phyloP scores from a whole-genome alignment of 2,329 filamentous ascomycete species.

The Ramichloridium luteum region DNA sequence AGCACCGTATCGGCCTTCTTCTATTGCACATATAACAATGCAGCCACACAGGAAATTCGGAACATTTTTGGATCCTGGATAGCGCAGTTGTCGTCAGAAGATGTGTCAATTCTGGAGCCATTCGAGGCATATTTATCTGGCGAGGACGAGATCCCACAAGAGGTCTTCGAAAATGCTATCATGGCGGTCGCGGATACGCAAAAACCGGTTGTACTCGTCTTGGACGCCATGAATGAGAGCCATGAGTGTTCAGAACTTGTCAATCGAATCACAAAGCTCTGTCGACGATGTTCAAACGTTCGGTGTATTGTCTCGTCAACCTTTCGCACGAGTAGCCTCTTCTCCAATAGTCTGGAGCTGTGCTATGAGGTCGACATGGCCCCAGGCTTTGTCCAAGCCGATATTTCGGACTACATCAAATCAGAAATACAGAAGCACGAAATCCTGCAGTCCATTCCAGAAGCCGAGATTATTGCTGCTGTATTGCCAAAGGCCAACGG shows the following conservation, averaged over 20 bases:
- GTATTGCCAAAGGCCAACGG: slow-evolving; percentile 1
- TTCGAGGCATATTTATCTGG: not conserved
- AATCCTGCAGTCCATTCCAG: too few species aligned
- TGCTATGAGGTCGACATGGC: too few species aligned
- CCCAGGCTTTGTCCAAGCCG: too few species aligned
- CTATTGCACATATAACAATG: too few species aligned
- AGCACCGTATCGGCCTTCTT: too few species aligned
- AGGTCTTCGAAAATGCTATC: not conserved
- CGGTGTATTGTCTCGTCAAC: too few species aligned
- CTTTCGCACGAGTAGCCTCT: too few species aligned
- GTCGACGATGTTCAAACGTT: not conserved
- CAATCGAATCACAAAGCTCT: not conserved
- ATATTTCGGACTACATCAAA: too few species aligned
- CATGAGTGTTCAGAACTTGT: not conserved
- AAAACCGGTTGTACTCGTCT: not conserved
- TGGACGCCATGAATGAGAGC: slow-evolving; percentile 1
- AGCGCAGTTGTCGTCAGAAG: not conserved
- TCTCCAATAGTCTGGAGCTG: too few species aligned
- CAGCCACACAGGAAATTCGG: not conserved
- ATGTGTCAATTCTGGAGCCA: not conserved
- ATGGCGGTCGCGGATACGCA: not conserved
- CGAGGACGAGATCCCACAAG: not conserved
- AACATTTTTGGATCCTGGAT: slow-evolving; percentile 1
- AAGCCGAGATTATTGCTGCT: not conserved
- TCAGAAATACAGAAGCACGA: too few species aligned